These are phyloP conservation scores for Colletotrichum liaoningense DNA, from an alignment of 2,329 filamentous ascomycete genomes.

Conservation along the genomic window DNA sequence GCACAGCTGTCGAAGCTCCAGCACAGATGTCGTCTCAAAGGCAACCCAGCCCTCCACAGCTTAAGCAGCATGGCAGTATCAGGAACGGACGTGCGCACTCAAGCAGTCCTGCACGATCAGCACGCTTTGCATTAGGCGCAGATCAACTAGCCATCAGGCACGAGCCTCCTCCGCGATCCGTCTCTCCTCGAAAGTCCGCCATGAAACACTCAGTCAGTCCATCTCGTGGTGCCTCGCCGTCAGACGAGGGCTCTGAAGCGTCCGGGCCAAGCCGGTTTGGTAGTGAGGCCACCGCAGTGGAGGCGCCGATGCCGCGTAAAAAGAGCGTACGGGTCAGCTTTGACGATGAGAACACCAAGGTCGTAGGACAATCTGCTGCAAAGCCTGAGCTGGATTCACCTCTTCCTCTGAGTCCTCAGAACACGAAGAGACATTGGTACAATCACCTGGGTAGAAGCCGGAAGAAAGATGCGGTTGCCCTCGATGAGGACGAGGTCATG, in stretches of 20 bases:
- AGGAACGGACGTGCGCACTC: constrained; percentile 55
- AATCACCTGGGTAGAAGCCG: constrained; percentile 58
- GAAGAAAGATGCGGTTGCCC: constrained; percentile 58
- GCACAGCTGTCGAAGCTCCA: constrained; percentile 28
- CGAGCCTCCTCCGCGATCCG: constrained; percentile 75
- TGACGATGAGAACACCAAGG: constrained; percentile 71
- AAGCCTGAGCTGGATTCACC: constrained; percentile 53
- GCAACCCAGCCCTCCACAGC: constrained; percentile 6
- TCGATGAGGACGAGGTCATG: constrained; percentile 77
- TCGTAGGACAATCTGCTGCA: constrained; percentile 61
- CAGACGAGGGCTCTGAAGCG: constrained; percentile 59
- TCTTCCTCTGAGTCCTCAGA: constrained; percentile 50
- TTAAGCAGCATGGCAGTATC: constrained; percentile 34
- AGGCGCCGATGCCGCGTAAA: constrained; percentile 59
- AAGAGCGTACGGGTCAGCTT: constrained; percentile 83
- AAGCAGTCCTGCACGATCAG: constrained; percentile 73
- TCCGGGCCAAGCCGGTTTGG: constrained; percentile 45
- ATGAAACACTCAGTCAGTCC: constrained; percentile 72
- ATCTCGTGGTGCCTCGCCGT: constrained; percentile 62
- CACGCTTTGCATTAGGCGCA: constrained; percentile 72
- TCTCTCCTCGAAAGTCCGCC: constrained; percentile 83
- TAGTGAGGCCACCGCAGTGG: constrained; percentile 42
- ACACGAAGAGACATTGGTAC: constrained; percentile 57
- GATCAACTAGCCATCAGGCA: constrained; percentile 71
- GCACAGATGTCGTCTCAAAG: constrained; percentile 21